phyloP scores from a whole-genome alignment of 805 yeast species.

The Scheffersomyces ergatensis region DNA sequence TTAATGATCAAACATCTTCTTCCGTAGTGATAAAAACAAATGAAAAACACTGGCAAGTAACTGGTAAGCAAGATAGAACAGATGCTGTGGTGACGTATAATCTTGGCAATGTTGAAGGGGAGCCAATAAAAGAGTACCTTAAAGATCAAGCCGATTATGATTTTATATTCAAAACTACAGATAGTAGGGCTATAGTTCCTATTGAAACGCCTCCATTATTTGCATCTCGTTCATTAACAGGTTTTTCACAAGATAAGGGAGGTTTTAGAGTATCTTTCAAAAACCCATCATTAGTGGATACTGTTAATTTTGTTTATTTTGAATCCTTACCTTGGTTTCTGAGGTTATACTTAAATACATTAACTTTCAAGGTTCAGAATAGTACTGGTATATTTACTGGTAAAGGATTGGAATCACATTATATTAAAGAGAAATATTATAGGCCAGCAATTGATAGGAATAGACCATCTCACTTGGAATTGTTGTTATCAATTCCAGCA shows the following conservation, averaged over 20 bases:
- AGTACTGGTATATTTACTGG: conserved; percentile 14
- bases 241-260: conserved; percentile 88
- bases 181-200: conserved; percentile 43
- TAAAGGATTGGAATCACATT: conserved; percentile 14
- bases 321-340: conserved; percentile 94
- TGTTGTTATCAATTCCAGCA: conserved; percentile 64
- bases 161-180: conserved; percentile 39
- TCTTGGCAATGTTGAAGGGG: conserved; percentile 9
- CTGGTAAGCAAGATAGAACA: conserved; percentile 3
- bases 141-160: conserved; percentile 24
- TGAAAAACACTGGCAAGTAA: conserved; percentile 47
- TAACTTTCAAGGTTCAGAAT: conserved; percentile 37
- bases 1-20: conserved; percentile 42
- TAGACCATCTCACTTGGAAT: conserved; percentile 82
- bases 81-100: conserved; percentile 6
- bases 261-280: conserved; percentile 76
- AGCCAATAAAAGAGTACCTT: conserved; percentile 8
- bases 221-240: conserved; percentile 85
- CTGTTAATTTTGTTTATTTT: conserved; percentile 57
- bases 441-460: conserved; percentile 76
- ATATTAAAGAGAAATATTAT: conserved; percentile 57
- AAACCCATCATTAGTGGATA: conserved; percentile 54
- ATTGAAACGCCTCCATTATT: conserved; percentile 54
- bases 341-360: conserved; percentile 74
- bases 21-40: conserved; percentile 43